phyloP scores from a whole-genome alignment of 768 basidiomycete species.

The Clathrus columnatus region DNA sequence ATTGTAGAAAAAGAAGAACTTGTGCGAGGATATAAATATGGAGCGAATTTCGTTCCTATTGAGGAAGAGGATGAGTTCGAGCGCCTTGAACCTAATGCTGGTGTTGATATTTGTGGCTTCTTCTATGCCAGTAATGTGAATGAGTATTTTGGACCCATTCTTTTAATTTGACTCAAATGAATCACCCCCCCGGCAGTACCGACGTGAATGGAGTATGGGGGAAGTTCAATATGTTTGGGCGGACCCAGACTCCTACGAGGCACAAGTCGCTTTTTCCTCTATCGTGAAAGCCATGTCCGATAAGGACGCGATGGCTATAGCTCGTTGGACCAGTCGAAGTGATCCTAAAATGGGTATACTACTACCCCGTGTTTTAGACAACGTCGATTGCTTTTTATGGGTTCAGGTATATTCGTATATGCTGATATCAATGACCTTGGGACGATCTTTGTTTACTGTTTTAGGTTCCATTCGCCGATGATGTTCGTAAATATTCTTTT shows the following conservation, averaged over 20 bases:
- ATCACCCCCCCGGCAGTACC: conserved; percentile 44
- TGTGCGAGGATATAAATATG: conserved; percentile 80
- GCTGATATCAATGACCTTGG: not conserved
- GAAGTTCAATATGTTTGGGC: conserved; percentile 85
- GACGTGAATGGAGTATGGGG: conserved; percentile 72
- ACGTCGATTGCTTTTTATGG: conserved; percentile 78
- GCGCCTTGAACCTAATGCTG: conserved; percentile 63
- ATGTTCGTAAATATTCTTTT: conserved; percentile 82
- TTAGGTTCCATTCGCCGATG: conserved; percentile 94
- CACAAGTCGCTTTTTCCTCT: conserved; percentile 82
- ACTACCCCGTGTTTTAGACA: conserved; percentile 49
- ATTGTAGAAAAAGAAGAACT: conserved; percentile 68
- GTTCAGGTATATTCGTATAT: conserved; percentile 49
- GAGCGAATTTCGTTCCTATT: conserved; percentile 69
- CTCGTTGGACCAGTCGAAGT: conserved; percentile 71
- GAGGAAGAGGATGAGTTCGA: conserved; percentile 81
- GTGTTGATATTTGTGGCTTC: conserved; percentile 85
- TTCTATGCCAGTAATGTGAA: conserved; percentile 57
- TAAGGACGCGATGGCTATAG: conserved; percentile 64
- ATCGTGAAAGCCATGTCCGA: conserved; percentile 74
- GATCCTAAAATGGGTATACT: conserved; percentile 86
- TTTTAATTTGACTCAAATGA: not conserved
- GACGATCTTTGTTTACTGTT: conserved; percentile 1
- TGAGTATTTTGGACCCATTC: conserved; percentile 11
- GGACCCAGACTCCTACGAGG: conserved; percentile 50